phyloP scores from a whole-genome alignment of 2,329 filamentous ascomycete species.

The Colletotrichum tanaceti region DNA sequence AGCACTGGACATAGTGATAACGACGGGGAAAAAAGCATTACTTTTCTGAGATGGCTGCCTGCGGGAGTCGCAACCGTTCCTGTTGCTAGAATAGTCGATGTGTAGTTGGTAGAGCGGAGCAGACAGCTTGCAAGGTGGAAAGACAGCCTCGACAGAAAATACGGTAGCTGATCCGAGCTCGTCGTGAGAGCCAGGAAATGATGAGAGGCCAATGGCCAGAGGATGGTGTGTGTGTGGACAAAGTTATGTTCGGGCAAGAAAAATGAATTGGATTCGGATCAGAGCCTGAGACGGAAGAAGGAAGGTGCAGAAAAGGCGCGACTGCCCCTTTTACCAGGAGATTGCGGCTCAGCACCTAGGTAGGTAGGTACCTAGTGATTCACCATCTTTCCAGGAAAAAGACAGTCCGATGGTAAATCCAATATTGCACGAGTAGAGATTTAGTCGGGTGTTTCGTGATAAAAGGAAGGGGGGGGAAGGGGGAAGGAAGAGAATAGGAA shows the following conservation, averaged over 20 bases:
- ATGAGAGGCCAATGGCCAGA: too few relatives aligned
- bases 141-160: neutral
- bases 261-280: too few relatives aligned
- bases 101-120: neutral
- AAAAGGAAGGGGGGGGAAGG: neutral
- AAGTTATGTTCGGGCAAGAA: neutral
- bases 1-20: neutral
- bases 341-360: neutral
- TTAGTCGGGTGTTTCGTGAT: neutral
- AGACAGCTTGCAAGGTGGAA: neutral
- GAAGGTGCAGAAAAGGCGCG: neutral
- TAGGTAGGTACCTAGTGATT: neutral
- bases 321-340: neutral
- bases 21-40: neutral
- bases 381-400: neutral
- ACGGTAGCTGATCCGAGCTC: neutral
- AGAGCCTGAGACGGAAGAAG: neutral
- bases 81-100: neutral
- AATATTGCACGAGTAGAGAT: neutral
- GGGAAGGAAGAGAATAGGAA: neutral
- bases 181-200: neutral
- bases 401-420: neutral
- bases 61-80: neutral
- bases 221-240: neutral
- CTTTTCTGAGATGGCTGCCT: neutral